Evolutionary conservation across 441 rosid genomes (phyloP), one percentile per base, ranked within the genome.

Genomic region (Cnidoscolus chayamansa): DNA sequence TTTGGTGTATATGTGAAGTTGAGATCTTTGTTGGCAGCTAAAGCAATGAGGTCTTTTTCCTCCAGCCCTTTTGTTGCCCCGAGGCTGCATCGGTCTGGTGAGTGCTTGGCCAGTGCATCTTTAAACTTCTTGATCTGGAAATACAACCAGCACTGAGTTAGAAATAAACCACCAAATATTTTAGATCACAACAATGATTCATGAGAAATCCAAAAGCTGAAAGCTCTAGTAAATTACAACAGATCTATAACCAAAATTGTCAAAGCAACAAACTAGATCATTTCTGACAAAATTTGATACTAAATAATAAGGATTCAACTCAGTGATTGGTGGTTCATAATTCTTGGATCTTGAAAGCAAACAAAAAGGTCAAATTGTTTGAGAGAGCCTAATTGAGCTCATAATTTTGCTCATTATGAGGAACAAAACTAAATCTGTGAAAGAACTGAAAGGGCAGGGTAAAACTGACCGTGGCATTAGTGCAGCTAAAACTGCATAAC

Each of bases 401-500:
- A 25, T 25, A 25, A 25, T 25, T 25, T 25, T 25, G 25, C 25
- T 25, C 25, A 25, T 25, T 25, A 25, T 25, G 4, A 53, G 13
- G 3, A 57, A 12, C 1, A 65, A 1, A n/a, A 16, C n/a, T 61
- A 13, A 56, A 48, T 20, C 37, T 7, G 2, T 16, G 54, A 25
- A 55, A 62, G 25, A 61, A 66, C 10, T 17, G 25, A 25, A 20
- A 20, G n/a, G 54, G 54, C 13, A 55, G 2, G 64, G 30, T 37
- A 51, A 67, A 63, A 84, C 88, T 58, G 71, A 91, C 98, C 87
- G 98, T 94, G 71, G 98, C 97, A 80, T 90, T 90, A 40, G 98
- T 92, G 71, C 97, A 94, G 86, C 97, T 94, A 78, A 92, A 94
- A 83, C 97, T 92, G 79, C 97, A 92, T 43, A 94, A 40, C 54